Base-by-base conservation (phyloP, 2,329 filamentous ascomycete genomes). In the Beauveria australis region DNA sequence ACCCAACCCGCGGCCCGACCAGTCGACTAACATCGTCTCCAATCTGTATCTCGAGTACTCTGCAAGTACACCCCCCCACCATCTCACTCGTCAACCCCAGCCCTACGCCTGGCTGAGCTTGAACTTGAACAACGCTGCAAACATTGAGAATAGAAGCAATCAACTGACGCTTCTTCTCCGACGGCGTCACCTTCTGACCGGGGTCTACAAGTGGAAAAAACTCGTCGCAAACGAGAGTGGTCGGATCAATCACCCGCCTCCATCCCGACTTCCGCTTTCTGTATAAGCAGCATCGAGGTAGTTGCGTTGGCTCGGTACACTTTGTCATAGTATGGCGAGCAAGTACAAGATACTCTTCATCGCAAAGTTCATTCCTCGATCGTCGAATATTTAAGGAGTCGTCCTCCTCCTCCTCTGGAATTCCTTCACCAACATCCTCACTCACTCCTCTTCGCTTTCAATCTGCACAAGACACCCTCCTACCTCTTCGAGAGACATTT, bases 241-340 rank as follows among this genome's bases (percentile, higher is more conserved):
- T 26, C 40, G 16, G 40, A 59, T 40, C 37, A 26, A 26, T 28
- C 9, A 59, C 41, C 26, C 26, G 56, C 33, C 37, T 30, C 24
- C 19, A n/a, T 44, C 22, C 18, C 19, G 48, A 47, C 49, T 44
- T 53, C 47, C 57, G n/a, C 28, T 53, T 59, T 53, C 33, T 28
- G 48, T 59, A 53, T 59, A 40, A 46, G 48, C 57, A 37, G 57
- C 57, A 53, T 40, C 40, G 40, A 33, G 57, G 47, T 28, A 46
- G 48, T 59, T n/a, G 57, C 57, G 57, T 59, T 59, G 57, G 48
- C 40, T 59, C 57, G 48, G 28, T 52, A 5, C 48, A 47, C 30
- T 26, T 53, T 40, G 48, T 53, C 40, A 59, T 37, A 47, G 40
- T 59, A 59, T 59, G 57, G 57, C 47, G 51, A 53, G 40, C 26